Evolutionary conservation across 805 yeast genomes (phyloP).

Genomic region (Saccharomyces eubayanus): DNA sequence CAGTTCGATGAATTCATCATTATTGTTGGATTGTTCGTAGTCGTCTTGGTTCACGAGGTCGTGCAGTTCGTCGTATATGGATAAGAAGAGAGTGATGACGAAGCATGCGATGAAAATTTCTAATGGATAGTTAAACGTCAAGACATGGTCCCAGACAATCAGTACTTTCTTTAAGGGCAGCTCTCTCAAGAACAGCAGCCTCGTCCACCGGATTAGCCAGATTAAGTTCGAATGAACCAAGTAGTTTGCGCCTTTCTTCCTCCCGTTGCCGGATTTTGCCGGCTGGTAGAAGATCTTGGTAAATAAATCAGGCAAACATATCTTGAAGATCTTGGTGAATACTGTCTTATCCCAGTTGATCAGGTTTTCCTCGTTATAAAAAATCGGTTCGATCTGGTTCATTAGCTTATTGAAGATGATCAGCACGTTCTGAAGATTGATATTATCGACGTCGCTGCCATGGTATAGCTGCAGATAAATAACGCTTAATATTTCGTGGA

Average conservation of each 20-base stretch:
- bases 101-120: conserved; percentile 18
- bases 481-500: conserved; percentile 26
- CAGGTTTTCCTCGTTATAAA: conserved; percentile 21
- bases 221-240: conserved; percentile 16
- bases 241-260: conserved; percentile 2
- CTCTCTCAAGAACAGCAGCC: conserved; percentile 27
- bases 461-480: conserved; percentile 21
- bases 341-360: conserved; percentile 20
- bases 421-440: conserved; percentile 11
- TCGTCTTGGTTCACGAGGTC: conserved; percentile 11
- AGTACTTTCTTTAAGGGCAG: conserved; percentile 17
- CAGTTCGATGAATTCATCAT: conserved; percentile 24
- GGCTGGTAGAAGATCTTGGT: conserved; percentile 6
- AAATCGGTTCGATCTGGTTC: conserved; percentile 19
- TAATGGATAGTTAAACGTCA: conserved; percentile 21
- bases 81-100: conserved; percentile 18
- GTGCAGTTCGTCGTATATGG: conserved; percentile 12
- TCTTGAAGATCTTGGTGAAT: conserved; percentile 17
- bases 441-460: conserved; percentile 1
- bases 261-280: conserved; percentile 1
- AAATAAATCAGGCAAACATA: conserved; percentile 14
- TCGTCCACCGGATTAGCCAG: conserved; percentile 31
- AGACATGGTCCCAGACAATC: conserved; percentile 28
- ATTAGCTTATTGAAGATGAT: conserved; percentile 22
- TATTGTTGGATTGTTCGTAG: conserved; percentile 14